Evolutionary conservation across 2,329 filamentous ascomycete species (phyloP), one percentile per base, ranked within the genome.

Genomic region (Colletotrichum lupini): DNA sequence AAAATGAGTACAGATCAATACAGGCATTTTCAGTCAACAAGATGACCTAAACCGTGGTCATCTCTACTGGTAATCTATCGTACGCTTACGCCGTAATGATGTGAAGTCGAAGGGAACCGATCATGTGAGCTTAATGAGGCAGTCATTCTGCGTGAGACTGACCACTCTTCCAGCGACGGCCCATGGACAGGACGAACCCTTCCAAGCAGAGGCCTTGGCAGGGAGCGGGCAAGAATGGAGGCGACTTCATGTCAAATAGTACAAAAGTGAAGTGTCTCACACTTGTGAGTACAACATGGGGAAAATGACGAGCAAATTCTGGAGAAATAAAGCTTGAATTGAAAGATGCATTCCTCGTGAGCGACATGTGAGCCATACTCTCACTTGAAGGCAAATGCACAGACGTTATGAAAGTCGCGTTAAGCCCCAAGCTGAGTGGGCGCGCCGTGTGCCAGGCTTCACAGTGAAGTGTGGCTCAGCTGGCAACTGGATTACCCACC

Each of bases 401-500:
- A 63, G 61, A 55, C 46, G 5, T 26, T 5, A n/a, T 19, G 5
- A 8, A 46, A 19, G 19, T 16, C 16, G 16, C 8, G 42, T 22
- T 8, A 49, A 49, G 42, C 42, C 42, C 42, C 16, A 37, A 28
- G 30, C 14, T 55, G 62, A 22, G 30, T 30, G 30, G 28, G 22
- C 52, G 19, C 30, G 22, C 30, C 28, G 26, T 26, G 14, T 28
- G 49, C 26, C 52, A 6, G 53, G 11, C 19, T n/a, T 42, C 35
- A 16, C 30, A 16, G 14, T 26, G 32, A 14, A 24, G 24, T 30
- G 62, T 65, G 62, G 62, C 62, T 56, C 62, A 16, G 42, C 9
- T 65, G 19, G 60, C 49, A 11, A 53, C 52, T 55, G n/a, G 52
- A 35, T 55, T 55, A 52, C 46, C 26, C 62, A 65, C 62, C 62